Conservation (phyloP, 2,329 filamentous ascomycete genomes). For the Fusarium sp. region DNA sequence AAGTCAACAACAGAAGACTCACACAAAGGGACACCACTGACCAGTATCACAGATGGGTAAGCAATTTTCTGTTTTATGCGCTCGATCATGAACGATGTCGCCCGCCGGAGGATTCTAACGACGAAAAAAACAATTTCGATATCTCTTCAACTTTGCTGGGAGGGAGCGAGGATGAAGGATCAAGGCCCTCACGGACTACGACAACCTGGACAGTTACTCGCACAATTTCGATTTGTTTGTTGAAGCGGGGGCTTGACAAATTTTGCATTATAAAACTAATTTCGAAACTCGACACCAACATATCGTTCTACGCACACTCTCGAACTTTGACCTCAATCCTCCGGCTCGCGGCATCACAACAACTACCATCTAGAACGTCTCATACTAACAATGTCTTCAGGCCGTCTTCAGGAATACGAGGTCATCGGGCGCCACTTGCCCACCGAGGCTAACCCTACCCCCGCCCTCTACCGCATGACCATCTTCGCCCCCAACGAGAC, state of each 20-base stretch:
- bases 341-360: conserved; percentile 26
- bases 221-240: not conserved
- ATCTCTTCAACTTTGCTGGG: conserved; percentile 13
- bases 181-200: not conserved
- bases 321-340: conserved; percentile 12
- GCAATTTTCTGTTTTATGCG: conserved; percentile 47
- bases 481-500: conserved; percentile 99
- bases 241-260: not conserved
- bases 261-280: conserved; percentile 1
- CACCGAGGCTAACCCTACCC: conserved; percentile 95
- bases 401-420: conserved; percentile 99
- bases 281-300: conserved; percentile 22
- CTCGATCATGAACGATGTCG: conserved; percentile 41
- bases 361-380: conserved; percentile 1
- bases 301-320: conserved; percentile 5
- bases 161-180: conserved; percentile 12
- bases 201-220: not conserved
- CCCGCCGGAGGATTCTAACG: conserved; percentile 35
- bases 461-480: conserved; percentile 99
- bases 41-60: conserved; percentile 69
- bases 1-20: conserved; percentile 52
- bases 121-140: conserved; percentile 37
- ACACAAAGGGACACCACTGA: conserved; percentile 52
- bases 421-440: conserved; percentile 99
- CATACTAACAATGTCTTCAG: conserved; percentile 63